Base-by-base conservation (phyloP, 1,139 yeast genomes). In the Groenewaldozyma sp. region DNA sequence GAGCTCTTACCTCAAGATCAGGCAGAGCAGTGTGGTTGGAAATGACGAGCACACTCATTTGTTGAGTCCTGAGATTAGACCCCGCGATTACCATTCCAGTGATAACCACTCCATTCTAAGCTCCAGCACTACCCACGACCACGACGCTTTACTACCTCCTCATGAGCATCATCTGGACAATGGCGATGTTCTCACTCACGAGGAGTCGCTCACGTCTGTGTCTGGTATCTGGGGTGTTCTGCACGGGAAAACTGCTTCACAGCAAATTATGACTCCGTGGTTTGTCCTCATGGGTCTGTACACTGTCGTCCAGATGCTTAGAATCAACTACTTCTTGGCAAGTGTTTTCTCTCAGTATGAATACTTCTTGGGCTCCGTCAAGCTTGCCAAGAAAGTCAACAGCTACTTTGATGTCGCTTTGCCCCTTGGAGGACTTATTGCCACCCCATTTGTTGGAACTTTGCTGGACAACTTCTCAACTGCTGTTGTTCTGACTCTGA, bases 241-340 rank as follows among this genome's bases (percentile, higher is more conserved):
- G 59, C 95, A 88, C 57, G 83, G 79, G 3, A 63, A 65, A 33
- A 49, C 80, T 1, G 71, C 80, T n/a, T 47, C 53, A 10, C 71
- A 71, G 36, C 97, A 88, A 62, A 63, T 87, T 41, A 64, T 61
- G 35, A 74, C 91, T 3, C 78, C 80, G 9, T 86, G 95, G 93
- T 88, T 86, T 58, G 55, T 70, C 38, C 64, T 86, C 41, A 81
- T 86, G 82, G 73, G 84, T 18, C 56, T 75, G 3, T 84, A 86
- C 60, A 82, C 95, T 4, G 74, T 88, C 2, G 72, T 86, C 42
- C 94, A 86, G 60, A 86, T 87, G 95, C 70, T 88, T 39, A 71
- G 95, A 57, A 82, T 87, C 50, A 88, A 88, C 62, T 87, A 82
- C 60, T 88, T 84, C 60, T 93, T 88, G 38, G 95, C 95, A 4